Conservation (phyloP, 2,329 filamentous ascomycete genomes). For the Penicillium sp. region DNA sequence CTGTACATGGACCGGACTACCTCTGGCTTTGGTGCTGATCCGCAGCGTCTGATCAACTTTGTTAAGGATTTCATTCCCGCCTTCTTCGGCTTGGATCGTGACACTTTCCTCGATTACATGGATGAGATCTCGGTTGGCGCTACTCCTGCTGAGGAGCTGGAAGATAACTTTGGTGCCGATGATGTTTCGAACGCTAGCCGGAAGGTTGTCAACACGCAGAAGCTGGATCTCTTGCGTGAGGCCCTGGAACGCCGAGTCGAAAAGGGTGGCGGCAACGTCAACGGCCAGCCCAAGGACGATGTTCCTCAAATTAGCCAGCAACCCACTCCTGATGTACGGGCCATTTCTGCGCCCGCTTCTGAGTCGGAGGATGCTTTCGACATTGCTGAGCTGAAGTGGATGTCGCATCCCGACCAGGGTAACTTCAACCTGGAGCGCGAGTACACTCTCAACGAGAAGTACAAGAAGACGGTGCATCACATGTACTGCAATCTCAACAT, state of each 20-base stretch:
- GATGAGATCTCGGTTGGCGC: constrained; percentile 65
- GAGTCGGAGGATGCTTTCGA: constrained; percentile 54
- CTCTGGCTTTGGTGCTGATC: constrained; percentile 55
- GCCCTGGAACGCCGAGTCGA: constrained; percentile 76
- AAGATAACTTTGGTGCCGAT: constrained; percentile 60
- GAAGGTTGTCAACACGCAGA: constrained; percentile 62
- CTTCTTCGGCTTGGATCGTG: constrained; percentile 71
- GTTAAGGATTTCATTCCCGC: constrained; percentile 69
- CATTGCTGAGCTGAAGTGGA: constrained; percentile 53
- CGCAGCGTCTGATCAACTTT: constrained; percentile 68
- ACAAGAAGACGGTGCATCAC: constrained; percentile 74
- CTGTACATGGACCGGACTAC: constrained; percentile 46
- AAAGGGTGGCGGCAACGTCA: constrained; percentile 54
- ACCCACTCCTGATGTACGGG: constrained; percentile 69
- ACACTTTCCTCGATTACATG: constrained; percentile 62
- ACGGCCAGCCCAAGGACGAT: constrained; percentile 70
- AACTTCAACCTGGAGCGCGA: constrained; percentile 57
- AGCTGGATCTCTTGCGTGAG: constrained; percentile 71
- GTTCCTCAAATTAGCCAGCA: constrained; percentile 78
- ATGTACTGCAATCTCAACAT: constrained; percentile 88
- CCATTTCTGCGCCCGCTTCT: constrained; percentile 32
- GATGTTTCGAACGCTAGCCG: constrained; percentile 66
- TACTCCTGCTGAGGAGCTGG: constrained; percentile 70
- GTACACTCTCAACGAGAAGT: constrained; percentile 72
- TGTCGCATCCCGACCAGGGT: constrained; percentile 52